Conservation (phyloP, 2,329 filamentous ascomycete genomes). For the Akanthomyces dipterigenus region DNA sequence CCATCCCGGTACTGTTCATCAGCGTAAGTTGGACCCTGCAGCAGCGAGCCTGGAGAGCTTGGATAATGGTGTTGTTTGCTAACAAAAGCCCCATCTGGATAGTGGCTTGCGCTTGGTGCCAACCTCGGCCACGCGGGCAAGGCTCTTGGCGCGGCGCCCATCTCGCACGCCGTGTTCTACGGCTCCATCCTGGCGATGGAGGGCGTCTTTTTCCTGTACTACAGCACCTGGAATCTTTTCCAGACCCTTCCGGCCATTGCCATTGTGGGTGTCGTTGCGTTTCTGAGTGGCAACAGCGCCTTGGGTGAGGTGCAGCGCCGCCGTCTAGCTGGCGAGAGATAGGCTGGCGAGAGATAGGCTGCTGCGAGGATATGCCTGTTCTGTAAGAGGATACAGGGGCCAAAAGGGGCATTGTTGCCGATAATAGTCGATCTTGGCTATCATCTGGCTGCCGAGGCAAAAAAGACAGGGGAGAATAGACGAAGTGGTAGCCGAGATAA, state of each 20-base stretch:
- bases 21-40: conserved; percentile 46
- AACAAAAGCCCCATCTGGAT: not conserved
- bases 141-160: conserved; percentile 67
- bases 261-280: conserved; percentile 62
- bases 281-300: conserved; percentile 83
- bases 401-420: not conserved
- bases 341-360: too few species aligned
- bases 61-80: not conserved
- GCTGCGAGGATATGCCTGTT: not conserved
- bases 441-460: conserved; percentile 6
- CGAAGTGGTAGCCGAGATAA: conserved; percentile 6
- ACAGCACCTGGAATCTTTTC: conserved; percentile 86
- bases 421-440: not conserved
- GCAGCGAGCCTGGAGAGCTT: not conserved
- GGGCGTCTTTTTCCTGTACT: conserved; percentile 90
- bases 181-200: conserved; percentile 84
- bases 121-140: conserved; percentile 73
- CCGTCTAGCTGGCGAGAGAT: conserved; percentile 67
- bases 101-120: conserved; percentile 79
- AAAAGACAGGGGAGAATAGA: not conserved
- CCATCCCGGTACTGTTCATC: conserved; percentile 66
- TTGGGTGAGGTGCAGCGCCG: conserved; percentile 88
- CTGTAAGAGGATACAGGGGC: not conserved
- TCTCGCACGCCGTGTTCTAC: conserved; percentile 80
- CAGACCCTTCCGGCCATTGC: conserved; percentile 71